Percentiles rank a stretch among this genome's conserved stretches.
These are phyloP conservation scores for Erysimum pusillum DNA, from an alignment of 441 rosid species.

Conservation along the genomic window DNA sequence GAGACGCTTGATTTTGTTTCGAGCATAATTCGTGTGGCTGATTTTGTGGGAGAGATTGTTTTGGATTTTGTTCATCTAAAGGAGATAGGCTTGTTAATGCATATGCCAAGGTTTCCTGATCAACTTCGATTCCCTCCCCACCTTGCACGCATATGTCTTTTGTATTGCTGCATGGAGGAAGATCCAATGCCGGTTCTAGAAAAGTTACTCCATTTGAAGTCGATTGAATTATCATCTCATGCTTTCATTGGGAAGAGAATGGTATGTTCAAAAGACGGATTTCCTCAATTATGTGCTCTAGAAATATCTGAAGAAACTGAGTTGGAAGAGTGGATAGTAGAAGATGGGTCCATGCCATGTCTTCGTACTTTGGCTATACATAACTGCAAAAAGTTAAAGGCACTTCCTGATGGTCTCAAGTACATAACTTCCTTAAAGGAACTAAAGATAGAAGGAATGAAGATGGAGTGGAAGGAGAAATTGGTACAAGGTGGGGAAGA, in stretches of 20 bases:
- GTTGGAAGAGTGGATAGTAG: conserved; percentile 4
- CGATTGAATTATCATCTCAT: rapidly evolving
- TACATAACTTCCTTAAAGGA: neutral
- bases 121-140: neutral
- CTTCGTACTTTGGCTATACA: neutral
- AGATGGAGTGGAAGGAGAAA: neutral
- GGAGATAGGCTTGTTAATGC: rapidly evolving
- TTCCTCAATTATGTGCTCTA: neutral
- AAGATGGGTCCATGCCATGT: neutral
- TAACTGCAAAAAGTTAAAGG: neutral
- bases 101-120: neutral
- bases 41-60: neutral
- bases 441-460: neutral
- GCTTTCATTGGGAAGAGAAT: neutral
- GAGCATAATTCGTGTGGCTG: rapidly evolving
- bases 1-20: rapidly evolving
- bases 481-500: neutral
- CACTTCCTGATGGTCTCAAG: neutral
- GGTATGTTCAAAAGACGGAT: neutral
- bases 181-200: conserved; percentile 19
- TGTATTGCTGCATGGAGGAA: neutral
- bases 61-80: neutral
- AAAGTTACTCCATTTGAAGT: neutral
- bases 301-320: rapidly evolving
- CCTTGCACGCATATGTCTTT: rapidly evolving